A percentile compares a stretch with the other conserved stretches of the same genome.
Conservation (phyloP, 805 yeast species). For the Wickerhamomyces tratensis region DNA sequence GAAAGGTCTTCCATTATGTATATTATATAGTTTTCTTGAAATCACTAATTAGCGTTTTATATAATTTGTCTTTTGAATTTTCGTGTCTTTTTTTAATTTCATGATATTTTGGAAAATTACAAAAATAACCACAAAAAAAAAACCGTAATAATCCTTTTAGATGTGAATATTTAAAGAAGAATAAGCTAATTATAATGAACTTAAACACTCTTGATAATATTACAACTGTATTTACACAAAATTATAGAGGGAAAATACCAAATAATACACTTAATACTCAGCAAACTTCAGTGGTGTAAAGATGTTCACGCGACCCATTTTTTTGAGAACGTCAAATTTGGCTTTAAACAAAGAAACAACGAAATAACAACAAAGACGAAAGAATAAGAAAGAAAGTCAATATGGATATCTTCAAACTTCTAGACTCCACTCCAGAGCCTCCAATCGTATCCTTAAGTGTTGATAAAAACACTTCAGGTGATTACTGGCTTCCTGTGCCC, state of each 20-base stretch:
- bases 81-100: background rate
- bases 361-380: too few species aligned
- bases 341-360: too few species aligned
- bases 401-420: slow-evolving; percentile 68
- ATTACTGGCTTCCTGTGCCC: slow-evolving; percentile 73
- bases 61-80: background rate
- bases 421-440: slow-evolving; percentile 83
- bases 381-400: too few species aligned
- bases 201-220: too few species aligned
- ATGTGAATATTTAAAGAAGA: background rate
- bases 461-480: slow-evolving; percentile 31
- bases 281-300: too few species aligned
- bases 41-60: background rate
- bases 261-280: background rate
- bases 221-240: too few species aligned
- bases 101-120: too few species aligned
- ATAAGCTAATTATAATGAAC: too few species aligned
- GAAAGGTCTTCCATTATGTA: slow-evolving; percentile 12
- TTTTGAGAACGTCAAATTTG: too few species aligned
- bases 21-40: background rate
- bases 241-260: background rate
- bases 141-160: too few species aligned
- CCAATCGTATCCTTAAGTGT: slow-evolving; percentile 39
- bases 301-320: too few species aligned
- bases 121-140: background rate